A percentile compares a stretch with the other conserved stretches of the same genome.
Evolutionary conservation across 129 eudicot genomes (phyloP).

Genomic region (Centrapalus pauciflorus): DNA sequence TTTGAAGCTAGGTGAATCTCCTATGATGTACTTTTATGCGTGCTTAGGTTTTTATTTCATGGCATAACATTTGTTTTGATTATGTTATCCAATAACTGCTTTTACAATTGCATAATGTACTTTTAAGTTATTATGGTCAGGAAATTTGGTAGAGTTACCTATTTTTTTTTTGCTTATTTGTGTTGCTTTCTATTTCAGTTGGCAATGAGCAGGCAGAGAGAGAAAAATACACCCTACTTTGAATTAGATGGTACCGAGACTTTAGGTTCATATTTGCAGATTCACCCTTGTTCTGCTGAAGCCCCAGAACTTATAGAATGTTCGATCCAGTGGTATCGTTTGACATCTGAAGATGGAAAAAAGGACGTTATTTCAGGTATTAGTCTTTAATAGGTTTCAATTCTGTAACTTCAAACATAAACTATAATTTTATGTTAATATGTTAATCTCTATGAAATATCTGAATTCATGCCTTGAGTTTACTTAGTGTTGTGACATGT

Average conservation of each 20-base stretch:
- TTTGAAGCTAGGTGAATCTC: too few relatives aligned
- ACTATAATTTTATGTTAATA: neutral
- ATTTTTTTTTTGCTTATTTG: neutral
- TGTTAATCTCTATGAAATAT: neutral
- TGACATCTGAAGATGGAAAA: conserved; percentile 58
- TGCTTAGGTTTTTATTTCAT: neutral
- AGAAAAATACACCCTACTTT: conserved; percentile 33
- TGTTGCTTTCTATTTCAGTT: conserved; percentile 42
- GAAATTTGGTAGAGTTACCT: neutral
- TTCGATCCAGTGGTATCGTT: conserved; percentile 86
- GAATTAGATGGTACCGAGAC: conserved; percentile 80
- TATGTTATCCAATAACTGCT: neutral
- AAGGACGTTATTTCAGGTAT: conserved; percentile 86
- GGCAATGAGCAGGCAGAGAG: conserved; percentile 61
- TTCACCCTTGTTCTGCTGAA: conserved; percentile 47
- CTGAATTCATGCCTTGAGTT: neutral
- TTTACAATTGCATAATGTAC: neutral
- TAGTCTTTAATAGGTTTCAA: neutral
- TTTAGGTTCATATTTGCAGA: conserved; percentile 71
- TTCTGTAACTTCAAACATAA: neutral
- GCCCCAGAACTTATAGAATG: conserved; percentile 74
- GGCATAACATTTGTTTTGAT: neutral
- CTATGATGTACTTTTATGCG: too few relatives aligned
- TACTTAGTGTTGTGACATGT: neutral
- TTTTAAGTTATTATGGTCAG: conserved; percentile 1